phyloP scores from a whole-genome alignment of 495 filamentous ascomycete genomes.

The Haplographium delicatum region DNA sequence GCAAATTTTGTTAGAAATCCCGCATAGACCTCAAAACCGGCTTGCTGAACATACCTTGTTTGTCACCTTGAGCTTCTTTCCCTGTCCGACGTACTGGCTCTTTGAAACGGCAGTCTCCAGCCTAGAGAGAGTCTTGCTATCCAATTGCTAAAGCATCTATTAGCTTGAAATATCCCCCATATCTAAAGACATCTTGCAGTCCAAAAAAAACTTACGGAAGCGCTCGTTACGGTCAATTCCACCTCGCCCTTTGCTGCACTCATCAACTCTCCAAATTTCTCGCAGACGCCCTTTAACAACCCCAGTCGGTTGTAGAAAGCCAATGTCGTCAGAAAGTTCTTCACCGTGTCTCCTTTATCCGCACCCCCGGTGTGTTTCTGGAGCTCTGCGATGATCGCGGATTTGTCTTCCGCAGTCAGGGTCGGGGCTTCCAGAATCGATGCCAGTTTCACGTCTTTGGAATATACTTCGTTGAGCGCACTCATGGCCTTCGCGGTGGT shows the following conservation, averaged over 20 bases:
- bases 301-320: constrained; percentile 95
- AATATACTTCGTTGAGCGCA: constrained; percentile 62
- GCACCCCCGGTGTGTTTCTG: constrained; percentile 65
- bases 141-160: constrained; percentile 61
- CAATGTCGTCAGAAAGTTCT: constrained; percentile 85
- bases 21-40: neutral
- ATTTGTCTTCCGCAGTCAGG: constrained; percentile 71
- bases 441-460: constrained; percentile 74
- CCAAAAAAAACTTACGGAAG: constrained; percentile 59
- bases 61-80: constrained; percentile 96
- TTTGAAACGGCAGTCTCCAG: constrained; percentile 86
- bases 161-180: constrained; percentile 12
- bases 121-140: constrained; percentile 74
- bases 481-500: constrained; percentile 68
- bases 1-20: constrained; percentile 1
- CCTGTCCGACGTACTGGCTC: constrained; percentile 79
- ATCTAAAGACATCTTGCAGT: neutral
- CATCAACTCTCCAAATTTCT: constrained; percentile 85
- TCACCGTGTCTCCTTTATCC: constrained; percentile 74
- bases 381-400: constrained; percentile 75
- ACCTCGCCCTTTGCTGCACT: constrained; percentile 86
- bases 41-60: constrained; percentile 61
- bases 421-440: constrained; percentile 75
- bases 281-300: constrained; percentile 71
- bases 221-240: constrained; percentile 83